phyloP scores from a whole-genome alignment of 73 alveolate genomes.

The Paramecium pentaurelia region DNA sequence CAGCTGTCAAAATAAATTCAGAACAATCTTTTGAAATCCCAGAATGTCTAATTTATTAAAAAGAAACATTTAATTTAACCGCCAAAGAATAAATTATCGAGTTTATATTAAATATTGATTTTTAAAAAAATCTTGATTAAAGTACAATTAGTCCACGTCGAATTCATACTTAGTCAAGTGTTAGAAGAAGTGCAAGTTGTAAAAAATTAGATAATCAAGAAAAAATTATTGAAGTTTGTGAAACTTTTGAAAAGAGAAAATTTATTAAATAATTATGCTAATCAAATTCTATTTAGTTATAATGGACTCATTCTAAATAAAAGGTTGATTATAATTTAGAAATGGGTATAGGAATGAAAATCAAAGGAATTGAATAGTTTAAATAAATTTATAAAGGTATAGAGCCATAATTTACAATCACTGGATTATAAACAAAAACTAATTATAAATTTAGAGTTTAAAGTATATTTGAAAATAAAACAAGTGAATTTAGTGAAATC shows the following conservation, averaged over 20 bases:
- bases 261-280: neutral
- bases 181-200: conserved; percentile 20
- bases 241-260: neutral
- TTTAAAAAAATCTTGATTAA: neutral
- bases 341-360: conserved; percentile 26
- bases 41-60: neutral
- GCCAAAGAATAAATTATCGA: neutral
- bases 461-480: neutral
- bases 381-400: neutral
- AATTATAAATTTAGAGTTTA: conserved; percentile 35
- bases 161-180: neutral
- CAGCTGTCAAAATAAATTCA: neutral
- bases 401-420: neutral
- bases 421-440: neutral
- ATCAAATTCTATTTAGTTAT: neutral
- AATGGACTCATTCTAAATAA: neutral
- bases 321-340: neutral
- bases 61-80: neutral
- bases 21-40: neutral
- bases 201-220: neutral
- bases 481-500: conserved; percentile 10
- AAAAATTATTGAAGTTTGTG: neutral
- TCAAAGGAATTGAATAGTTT: conserved; percentile 32
- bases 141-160: conserved; percentile 28
- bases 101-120: neutral